Base-by-base conservation (phyloP, 768 basidiomycete genomes). In the Podaxis sp. region DNA sequence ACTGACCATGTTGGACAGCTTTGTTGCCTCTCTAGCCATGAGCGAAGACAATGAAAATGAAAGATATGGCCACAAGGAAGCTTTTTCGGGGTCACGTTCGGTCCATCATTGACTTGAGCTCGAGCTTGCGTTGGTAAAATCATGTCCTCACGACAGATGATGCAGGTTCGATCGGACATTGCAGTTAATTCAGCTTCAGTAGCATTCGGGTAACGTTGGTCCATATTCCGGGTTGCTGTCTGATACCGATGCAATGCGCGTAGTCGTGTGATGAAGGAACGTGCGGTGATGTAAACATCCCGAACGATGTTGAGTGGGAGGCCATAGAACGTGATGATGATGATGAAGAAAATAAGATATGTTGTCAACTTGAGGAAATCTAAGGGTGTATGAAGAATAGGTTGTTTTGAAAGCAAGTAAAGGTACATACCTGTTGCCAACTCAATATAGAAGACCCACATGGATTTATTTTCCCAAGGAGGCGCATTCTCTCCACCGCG, bases 71-170 rank as follows among this genome's bases (percentile, higher is more conserved):
- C 96, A 76, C 97, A 99, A 8, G 91, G 93, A 24, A 99, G 80
- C 72, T 94, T 96, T 79, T 99, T 99, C 2, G 96, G 96, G 13
- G 95, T 96, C 59, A 93, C 93, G 70, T 98, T 98, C 8, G 93
- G 92, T 11, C 92, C 93, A 66, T 93, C 88, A 52, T 70, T 53
- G 64, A 69, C 72, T 24, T 63, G 70, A 66, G 71, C 71, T 26
- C 72, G 68, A 52, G 69, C 73, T 48, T 73, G 74, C 36, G 58
- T 73, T 63, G 75, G 79, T 42, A 81, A 74, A 58, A 80, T 71
- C 95, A 99, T 94, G 71, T 99, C 97, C 75, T 99, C 97, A 12
- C 97, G 86, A 70, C 97, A 99, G 66, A 99, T 98, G 68, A 99
- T 99, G 71, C 97, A 99, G 2, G 95, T 98, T 62, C 86, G 85